A percentile compares a stretch with the other conserved stretches of the same genome.
phyloP scores from a whole-genome alignment of 2,329 filamentous ascomycete genomes.

The Volutella citrinella region DNA sequence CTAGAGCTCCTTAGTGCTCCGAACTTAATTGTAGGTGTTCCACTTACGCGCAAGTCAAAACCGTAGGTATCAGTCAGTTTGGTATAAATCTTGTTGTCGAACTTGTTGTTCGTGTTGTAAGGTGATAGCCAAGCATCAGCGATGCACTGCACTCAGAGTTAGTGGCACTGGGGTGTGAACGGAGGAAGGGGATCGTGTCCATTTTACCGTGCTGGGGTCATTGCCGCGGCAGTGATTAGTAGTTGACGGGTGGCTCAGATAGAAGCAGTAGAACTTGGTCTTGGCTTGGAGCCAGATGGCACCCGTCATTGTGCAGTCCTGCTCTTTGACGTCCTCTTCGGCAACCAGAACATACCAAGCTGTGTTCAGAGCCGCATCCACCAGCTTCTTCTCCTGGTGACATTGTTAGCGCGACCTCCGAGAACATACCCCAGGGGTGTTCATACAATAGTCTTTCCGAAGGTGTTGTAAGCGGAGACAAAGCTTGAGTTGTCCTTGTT shows the following conservation, averaged over 20 bases:
- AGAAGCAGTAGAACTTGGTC: conserved; percentile 1
- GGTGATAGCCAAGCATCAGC: conserved; percentile 2
- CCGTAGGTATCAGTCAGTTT: conserved; percentile 3
- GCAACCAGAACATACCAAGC: conserved; percentile 4
- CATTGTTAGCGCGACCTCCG: neutral
- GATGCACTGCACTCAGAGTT: neutral
- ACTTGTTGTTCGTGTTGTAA: conserved; percentile 5
- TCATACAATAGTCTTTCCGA: conserved; percentile 1
- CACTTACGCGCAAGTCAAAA: conserved; percentile 1
- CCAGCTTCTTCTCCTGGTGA: conserved; percentile 1
- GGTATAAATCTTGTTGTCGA: conserved; percentile 1
- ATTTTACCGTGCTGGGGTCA: conserved; percentile 2
- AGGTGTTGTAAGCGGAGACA: conserved; percentile 1
- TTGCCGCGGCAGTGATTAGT: neutral
- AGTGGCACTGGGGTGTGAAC: neutral
- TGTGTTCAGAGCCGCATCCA: conserved; percentile 3
- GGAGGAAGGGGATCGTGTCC: too few species aligned
- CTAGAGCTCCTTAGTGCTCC: neutral
- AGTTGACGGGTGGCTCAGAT: neutral
- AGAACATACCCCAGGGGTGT: too few species aligned
- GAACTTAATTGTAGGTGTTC: too few species aligned
- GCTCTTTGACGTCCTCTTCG: conserved; percentile 3
- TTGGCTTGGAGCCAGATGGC: conserved; percentile 1
- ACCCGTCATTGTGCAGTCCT: conserved; percentile 1
- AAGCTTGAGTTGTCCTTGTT: conserved; percentile 4